Conservation (phyloP, 2,329 filamentous ascomycete genomes). For the Monosporascus ibericus region DNA sequence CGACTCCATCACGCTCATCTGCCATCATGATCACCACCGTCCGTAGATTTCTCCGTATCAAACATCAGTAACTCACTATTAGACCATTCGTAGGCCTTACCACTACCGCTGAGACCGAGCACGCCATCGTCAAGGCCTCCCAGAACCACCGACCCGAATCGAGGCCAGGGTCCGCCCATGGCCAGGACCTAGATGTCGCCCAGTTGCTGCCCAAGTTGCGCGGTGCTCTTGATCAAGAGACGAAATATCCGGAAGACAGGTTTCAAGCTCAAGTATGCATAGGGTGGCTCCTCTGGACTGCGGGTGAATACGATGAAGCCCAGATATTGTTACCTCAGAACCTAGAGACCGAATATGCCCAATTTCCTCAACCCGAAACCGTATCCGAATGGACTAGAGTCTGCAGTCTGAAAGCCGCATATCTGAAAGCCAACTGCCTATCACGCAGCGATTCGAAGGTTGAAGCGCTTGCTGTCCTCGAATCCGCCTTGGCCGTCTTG, state of each 20-base stretch:
- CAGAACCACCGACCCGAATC: conserved; percentile 32
- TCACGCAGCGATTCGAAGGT: conserved; percentile 40
- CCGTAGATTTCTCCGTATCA: neutral
- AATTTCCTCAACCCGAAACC: conserved; percentile 45
- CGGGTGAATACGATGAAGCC: conserved; percentile 62
- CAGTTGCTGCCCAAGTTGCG: conserved; percentile 44
- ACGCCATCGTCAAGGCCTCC: conserved; percentile 53
- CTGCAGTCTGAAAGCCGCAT: conserved; percentile 72
- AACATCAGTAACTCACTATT: conserved; percentile 9
- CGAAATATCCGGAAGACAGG: conserved; percentile 46
- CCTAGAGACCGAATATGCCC: conserved; percentile 48
- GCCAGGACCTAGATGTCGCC: conserved; percentile 39
- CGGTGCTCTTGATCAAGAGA: conserved; percentile 53
- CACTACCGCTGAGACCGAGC: conserved; percentile 63
- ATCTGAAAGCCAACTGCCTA: conserved; percentile 64
- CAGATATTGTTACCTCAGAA: conserved; percentile 56
- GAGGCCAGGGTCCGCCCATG: conserved; percentile 36
- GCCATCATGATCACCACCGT: conserved; percentile 6
- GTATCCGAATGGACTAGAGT: conserved; percentile 73
- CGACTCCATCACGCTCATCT: conserved; percentile 23
- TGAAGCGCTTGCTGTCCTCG: conserved; percentile 62
- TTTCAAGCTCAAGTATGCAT: conserved; percentile 80
- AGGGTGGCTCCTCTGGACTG: conserved; percentile 77
- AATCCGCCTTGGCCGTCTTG: conserved; percentile 59
- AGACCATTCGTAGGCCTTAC: conserved; percentile 53